phyloP scores from a whole-genome alignment of 176 grass and related monocot species.

The Urochloa ruziziensis region DNA sequence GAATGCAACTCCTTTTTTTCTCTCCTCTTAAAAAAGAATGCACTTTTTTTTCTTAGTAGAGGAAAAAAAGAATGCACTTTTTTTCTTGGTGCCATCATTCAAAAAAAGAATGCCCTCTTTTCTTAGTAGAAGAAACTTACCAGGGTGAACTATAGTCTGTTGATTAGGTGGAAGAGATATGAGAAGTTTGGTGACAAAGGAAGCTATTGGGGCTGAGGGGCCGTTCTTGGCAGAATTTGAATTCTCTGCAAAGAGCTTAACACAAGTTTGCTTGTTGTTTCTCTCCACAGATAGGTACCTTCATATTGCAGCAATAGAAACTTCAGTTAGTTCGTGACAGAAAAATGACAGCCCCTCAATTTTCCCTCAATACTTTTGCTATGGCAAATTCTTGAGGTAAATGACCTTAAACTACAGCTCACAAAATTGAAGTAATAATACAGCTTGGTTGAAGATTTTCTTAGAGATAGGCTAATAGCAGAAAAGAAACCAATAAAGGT shows the following conservation, averaged over 20 bases:
- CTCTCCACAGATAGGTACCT: conserved; percentile 94
- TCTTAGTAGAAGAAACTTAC: conserved; percentile 37
- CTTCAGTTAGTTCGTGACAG: conserved; percentile 11
- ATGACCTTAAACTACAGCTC: too few relatives aligned
- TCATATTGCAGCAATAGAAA: conserved; percentile 28
- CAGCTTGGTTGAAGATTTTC: not conserved
- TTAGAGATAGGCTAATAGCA: not conserved
- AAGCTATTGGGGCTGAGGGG: conserved; percentile 71
- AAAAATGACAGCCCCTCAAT: not conserved
- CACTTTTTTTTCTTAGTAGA: too few relatives aligned
- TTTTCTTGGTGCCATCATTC: too few relatives aligned
- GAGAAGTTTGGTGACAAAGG: conserved; percentile 86
- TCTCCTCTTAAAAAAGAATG: too few relatives aligned
- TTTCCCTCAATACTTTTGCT: too few relatives aligned
- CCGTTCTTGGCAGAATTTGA: conserved; percentile 59
- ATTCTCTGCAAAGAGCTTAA: conserved; percentile 81
- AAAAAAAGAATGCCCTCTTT: too few relatives aligned
- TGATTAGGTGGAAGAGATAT: conserved; percentile 65
- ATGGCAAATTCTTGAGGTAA: too few relatives aligned
- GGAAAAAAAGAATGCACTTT: too few relatives aligned
- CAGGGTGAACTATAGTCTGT: conserved; percentile 73
- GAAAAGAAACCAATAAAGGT: not conserved
- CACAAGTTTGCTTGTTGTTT: conserved; percentile 80
- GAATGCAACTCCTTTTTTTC: too few relatives aligned
- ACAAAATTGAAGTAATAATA: not conserved